phyloP scores from a whole-genome alignment of 225 moss, liverwort and hornwort species.

The Anthoceros angustus region DNA sequence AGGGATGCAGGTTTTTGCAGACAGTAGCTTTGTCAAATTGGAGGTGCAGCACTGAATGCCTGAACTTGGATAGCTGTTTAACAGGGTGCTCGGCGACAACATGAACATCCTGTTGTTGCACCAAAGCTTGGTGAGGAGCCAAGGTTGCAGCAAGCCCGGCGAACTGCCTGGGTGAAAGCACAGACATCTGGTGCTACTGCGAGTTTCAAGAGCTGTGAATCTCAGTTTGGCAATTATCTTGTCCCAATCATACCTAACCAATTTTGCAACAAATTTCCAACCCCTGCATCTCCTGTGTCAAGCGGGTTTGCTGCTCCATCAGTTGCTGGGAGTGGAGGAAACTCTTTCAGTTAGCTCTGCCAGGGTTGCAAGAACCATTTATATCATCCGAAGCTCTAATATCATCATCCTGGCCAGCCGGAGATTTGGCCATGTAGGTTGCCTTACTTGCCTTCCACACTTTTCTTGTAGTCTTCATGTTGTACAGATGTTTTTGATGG shows the following conservation, averaged over 20 bases:
- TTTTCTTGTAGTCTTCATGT: too few species aligned
- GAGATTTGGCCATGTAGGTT: too few species aligned
- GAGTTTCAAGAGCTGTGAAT: conserved; percentile 72
- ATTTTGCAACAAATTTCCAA: conserved; percentile 47
- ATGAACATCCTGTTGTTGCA: conserved; percentile 39
- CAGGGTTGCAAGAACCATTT: neutral
- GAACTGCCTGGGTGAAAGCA: conserved; percentile 39
- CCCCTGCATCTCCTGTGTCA: conserved; percentile 2
- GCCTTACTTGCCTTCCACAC: too few species aligned
- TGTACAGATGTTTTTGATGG: too few species aligned
- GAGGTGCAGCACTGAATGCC: neutral
- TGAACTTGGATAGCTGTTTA: neutral
- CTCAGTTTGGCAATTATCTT: conserved; percentile 65
- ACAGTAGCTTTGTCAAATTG: neutral
- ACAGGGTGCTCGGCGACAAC: conserved; percentile 46
- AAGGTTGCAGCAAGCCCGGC: conserved; percentile 45
- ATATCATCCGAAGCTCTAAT: neutral
- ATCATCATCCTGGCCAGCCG: too few species aligned
- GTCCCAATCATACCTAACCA: conserved; percentile 91
- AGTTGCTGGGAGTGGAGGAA: neutral
- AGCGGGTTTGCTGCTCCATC: conserved; percentile 2
- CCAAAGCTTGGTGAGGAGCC: conserved; percentile 37
- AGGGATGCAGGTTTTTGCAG: neutral
- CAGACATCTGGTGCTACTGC: conserved; percentile 70
- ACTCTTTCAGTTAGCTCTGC: neutral